Percentiles rank a stretch among this genome's conserved stretches.
These are phyloP conservation scores for Chalciporus piperatus DNA, from an alignment of 768 basidiomycete species.

Conservation along the genomic window DNA sequence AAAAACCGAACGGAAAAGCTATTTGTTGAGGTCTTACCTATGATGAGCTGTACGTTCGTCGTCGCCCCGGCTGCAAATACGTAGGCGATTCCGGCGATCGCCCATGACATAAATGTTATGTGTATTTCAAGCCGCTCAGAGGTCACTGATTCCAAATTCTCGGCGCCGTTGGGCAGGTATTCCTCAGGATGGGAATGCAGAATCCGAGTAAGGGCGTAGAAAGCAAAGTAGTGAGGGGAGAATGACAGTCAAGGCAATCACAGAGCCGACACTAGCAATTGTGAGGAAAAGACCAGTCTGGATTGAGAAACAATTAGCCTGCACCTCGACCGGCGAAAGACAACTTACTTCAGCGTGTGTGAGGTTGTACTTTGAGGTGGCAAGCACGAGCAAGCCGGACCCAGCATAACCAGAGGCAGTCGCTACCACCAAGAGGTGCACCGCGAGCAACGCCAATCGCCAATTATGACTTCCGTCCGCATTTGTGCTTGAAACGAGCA, in stretches of 20 bases:
- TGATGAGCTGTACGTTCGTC: slow-evolving; percentile 5
- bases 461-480: slow-evolving; percentile 23
- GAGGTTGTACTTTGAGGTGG: slow-evolving; percentile 26
- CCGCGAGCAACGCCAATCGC: slow-evolving; percentile 30
- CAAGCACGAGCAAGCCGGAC: slow-evolving; percentile 21
- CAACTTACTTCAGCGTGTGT: slow-evolving; percentile 25
- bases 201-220: slow-evolving; percentile 23
- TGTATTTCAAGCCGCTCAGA: slow-evolving; percentile 32
- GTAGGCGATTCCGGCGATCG: slow-evolving; percentile 9
- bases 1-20: not conserved
- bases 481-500: slow-evolving; percentile 18
- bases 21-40: slow-evolving; percentile 9
- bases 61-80: slow-evolving; percentile 14
- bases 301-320: not conserved
- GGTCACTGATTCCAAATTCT: slow-evolving; percentile 2
- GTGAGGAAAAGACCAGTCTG: slow-evolving; percentile 31
- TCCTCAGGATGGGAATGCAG: not conserved
- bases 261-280: slow-evolving; percentile 10
- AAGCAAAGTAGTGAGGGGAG: slow-evolving; percentile 23
- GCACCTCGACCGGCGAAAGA: not conserved
- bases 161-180: not conserved
- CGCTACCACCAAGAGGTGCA: slow-evolving; percentile 24
- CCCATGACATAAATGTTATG: slow-evolving; percentile 20
- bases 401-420: slow-evolving; percentile 13
- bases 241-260: slow-evolving; percentile 16